Evolutionary conservation across 2,329 filamentous ascomycete species (phyloP), one percentile per base, ranked within the genome.

Genomic region (Xylaria polymorpha): DNA sequence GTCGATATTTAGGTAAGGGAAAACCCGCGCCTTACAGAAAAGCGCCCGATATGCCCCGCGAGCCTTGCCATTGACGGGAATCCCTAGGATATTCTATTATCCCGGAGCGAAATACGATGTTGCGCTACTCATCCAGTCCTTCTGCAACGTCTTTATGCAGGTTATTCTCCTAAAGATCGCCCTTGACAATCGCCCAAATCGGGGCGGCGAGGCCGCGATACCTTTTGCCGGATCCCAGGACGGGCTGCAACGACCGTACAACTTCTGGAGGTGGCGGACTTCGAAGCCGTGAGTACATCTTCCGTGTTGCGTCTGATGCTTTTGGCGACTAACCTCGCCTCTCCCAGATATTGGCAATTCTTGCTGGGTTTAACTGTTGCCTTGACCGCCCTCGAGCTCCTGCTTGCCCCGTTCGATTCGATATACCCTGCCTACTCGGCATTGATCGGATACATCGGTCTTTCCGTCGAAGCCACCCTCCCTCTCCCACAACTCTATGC

Each of bases 231-330:
- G 85, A 25, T 76, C 82, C 8, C 78, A 84, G 46, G 82, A 84
- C 70, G 81, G 78, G 10, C 80, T 80, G 53, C 84, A 83, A 69
- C 84, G 92, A 29, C 92, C 92, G 0, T 94, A 90, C 77, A 87
- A 90, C 75, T 95, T 95, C 79, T 95, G 93, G 93, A 92, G 93
- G 80, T 95, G 93, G 93, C 86, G 89, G 66, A 88, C 87, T 22
- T 85, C 89, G 6, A 90, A 89, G 74, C 91, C 92, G 82, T 91
- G 78, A 68, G 87, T 84, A 43, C 32, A 35, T 51, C 37, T 1
- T 56, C 60, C 25, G 37, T 29, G 35, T 14, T 10, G 32, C 50
- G 14, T 61, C 25, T 29, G 43, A 41, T 64, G 37, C 41, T 25
- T 48, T 41, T 48, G 60, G 41, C 37, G 25, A 56, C 76, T 81